A percentile compares a stretch with the other conserved stretches of the same genome.
Conservation (phyloP, 345 rosid species). For the Mercurialis annua region DNA sequence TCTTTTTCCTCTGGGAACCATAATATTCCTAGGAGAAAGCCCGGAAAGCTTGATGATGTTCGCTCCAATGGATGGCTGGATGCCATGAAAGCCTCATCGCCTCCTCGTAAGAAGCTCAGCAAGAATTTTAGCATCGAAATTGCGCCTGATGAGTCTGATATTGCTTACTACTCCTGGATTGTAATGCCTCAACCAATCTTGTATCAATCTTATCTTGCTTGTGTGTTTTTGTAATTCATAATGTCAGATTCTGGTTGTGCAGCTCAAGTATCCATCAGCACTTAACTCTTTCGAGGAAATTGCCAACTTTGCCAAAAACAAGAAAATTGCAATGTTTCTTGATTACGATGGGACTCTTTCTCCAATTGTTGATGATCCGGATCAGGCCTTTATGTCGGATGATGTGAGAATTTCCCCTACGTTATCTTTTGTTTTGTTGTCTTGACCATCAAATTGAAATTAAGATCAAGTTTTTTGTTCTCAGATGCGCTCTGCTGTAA, state of each 20-base stretch:
- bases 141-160: conserved; percentile 57
- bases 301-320: conserved; percentile 48
- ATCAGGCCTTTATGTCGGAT: conserved; percentile 68
- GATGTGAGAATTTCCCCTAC: conserved; percentile 41
- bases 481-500: conserved; percentile 93
- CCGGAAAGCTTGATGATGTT: conserved; percentile 75
- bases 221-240: not conserved
- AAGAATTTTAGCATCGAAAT: conserved; percentile 51
- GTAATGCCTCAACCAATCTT: conserved; percentile 31
- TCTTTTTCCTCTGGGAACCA: conserved; percentile 50
- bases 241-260: conserved; percentile 13
- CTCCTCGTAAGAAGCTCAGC: conserved; percentile 72
- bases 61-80: conserved; percentile 85
- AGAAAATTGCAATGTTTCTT: conserved; percentile 77
- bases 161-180: conserved; percentile 70
- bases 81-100: conserved; percentile 93
- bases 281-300: conserved; percentile 60
- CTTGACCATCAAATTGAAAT: not conserved
- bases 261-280: conserved; percentile 89
- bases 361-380: conserved; percentile 90
- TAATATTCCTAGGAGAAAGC: conserved; percentile 51
- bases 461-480: not conserved
- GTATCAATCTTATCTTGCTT: not conserved
- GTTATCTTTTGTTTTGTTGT: too few relatives aligned
- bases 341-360: conserved; percentile 96